A percentile compares a stretch with the other conserved stretches of the same genome.
These are phyloP conservation scores for Fusarium sp. DNA, from an alignment of 2,329 filamentous ascomycete genomes.

Conservation along the genomic window DNA sequence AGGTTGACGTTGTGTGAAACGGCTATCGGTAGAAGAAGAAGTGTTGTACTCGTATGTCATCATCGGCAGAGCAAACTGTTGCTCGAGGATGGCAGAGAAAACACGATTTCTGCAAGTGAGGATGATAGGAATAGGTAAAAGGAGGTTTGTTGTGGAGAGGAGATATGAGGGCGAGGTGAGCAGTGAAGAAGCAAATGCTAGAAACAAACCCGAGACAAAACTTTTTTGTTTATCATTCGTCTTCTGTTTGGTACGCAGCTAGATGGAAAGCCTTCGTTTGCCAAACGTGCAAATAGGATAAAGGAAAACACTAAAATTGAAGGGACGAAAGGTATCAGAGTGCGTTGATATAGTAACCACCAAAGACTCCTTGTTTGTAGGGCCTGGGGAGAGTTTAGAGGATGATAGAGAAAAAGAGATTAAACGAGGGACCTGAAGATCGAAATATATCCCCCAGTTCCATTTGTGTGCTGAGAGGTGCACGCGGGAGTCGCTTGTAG, in stretches of 20 bases:
- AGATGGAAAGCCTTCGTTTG: constrained; percentile 16
- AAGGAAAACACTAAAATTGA: background rate
- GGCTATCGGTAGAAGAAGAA: constrained; percentile 20
- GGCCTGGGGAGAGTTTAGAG: background rate
- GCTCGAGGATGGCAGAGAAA: background rate
- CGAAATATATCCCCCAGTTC: constrained; percentile 6
- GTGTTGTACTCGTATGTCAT: constrained; percentile 28
- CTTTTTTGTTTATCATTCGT: constrained; percentile 15
- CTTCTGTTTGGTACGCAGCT: constrained; percentile 4
- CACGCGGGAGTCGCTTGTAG: background rate
- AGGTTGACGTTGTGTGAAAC: constrained; percentile 21
- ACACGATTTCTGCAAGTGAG: background rate
- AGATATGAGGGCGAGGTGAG: background rate
- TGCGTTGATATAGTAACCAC: background rate
- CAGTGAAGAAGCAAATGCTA: constrained; percentile 24
- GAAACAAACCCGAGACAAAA: constrained; percentile 11
- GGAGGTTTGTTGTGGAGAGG: constrained; percentile 1
- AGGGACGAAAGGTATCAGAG: constrained; percentile 8
- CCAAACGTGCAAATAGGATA: constrained; percentile 21
- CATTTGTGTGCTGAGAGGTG: background rate
- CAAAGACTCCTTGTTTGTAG: background rate
- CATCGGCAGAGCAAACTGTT: constrained; percentile 13
- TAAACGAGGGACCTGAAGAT: background rate
- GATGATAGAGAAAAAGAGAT: background rate
- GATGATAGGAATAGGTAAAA: constrained; percentile 1